Base-by-base conservation (phyloP, 2,329 filamentous ascomycete species). In the Microcyclosporella mali region DNA sequence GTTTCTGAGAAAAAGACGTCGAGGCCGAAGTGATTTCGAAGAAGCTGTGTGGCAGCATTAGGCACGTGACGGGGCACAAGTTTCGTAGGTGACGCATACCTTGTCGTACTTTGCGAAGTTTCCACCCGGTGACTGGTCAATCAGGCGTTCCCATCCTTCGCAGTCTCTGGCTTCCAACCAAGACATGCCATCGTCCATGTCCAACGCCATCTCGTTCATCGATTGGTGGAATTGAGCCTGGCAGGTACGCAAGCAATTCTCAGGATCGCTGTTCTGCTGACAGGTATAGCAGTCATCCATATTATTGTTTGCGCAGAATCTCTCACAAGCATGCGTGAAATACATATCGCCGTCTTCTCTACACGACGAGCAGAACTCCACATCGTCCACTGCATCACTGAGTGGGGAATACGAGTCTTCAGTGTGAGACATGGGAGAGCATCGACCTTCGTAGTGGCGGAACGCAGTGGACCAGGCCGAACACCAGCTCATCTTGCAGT, bases 21-120 rank as follows among this genome's bases (percentile, higher is more conserved):
- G 9, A 55, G 46, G 4, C 52, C 52, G 32, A 55, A 55, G 14
- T 52, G 40, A 25, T 43, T 37, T 7, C 27, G 17, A 4, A 55
- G 33, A 9, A 51, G 30, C 51, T 55, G 4, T 25, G 42, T 9
- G 31, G 18, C 25, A 34, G 12, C 7, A 37, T 30, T 4, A 33
- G 28, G 2, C 25, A 17, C 12, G 12, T 32, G 30, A n/a, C n/a
- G n/a, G n/a, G n/a, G n/a, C n/a, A n/a, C n/a, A n/a, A n/a, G n/a
- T n/a, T n/a, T n/a, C n/a, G n/a, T n/a, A n/a, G n/a, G n/a, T n/a
- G n/a, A n/a, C 33, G 14, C 18, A 31, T 21, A 51, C 43, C 40
- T 48, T 21, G 14, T 41, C 42, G 17, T 43, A 45, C 17, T 48
- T 34, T 6, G 28, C 40, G 33, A 53, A 51, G n/a, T 15, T 16